Base-by-base conservation (phyloP, 2,329 filamentous ascomycete genomes). In the Sclerotinia glacialis region DNA sequence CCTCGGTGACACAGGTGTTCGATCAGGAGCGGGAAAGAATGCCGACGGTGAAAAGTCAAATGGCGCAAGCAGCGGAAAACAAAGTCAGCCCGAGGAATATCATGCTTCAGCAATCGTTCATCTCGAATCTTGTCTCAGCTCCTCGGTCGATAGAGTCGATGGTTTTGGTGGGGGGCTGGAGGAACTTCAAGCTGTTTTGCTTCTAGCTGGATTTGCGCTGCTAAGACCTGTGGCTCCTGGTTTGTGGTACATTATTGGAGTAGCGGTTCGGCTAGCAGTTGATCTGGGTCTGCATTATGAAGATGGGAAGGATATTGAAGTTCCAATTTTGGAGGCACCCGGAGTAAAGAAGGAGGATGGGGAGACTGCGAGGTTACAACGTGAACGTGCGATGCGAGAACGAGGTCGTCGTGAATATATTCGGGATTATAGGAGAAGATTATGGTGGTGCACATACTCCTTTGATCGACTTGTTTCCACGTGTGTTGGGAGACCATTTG, bases 401-500 rank as follows among this genome's bases (percentile, higher is more conserved):
- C 78, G 89, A 77, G 82, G 89, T 26, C 85, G 90, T 59, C 85
- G 91, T 67, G 87, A 96, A 77, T 97, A 92, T 84, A 84, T 92
- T 49, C 87, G 94, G 64, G 95, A 98, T 77, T 84, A 97, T 69
- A 87, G 93, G 62, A 85, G 94, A 66, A 86, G 94, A 42, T 82
- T 98, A 18, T 98, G 93, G 93, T 98, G 95, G 94, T 97, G 93
- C 79, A 93, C 93, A 1, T 98, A 98, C 78, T 94, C 92, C 6
- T 87, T 98, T 65, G 94, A 98, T 78, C 86, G 94, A n/a, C 86
- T 98, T 6, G 94, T 98, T 61, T 95, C 92, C 74, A 93, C 92
- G 28, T 97, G 93, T 72, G 94, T 98, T 34, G 94, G 94, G 47
- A 84, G 94, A 65, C 95, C 94, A 8, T 96, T 97, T 74, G 93